phyloP scores from a whole-genome alignment of 2,329 filamentous ascomycete species.

The Pestalotiopsis sp. region DNA sequence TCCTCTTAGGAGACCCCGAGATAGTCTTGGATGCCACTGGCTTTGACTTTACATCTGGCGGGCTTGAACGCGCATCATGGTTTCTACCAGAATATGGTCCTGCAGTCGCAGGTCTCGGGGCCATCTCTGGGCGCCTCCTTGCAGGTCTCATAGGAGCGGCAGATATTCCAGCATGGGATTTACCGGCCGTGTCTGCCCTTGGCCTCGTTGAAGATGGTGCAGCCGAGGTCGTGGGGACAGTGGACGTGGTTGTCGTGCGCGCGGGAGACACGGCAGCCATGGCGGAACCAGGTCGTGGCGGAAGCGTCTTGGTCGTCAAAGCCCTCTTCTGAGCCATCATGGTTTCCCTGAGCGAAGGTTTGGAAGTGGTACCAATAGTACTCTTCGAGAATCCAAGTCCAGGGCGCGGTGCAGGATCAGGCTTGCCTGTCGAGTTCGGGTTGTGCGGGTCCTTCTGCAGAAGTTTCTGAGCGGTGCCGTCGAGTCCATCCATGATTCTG shows the following conservation, averaged over 20 bases:
- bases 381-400: conserved; percentile 66
- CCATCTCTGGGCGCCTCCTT: conserved; percentile 59
- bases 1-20: conserved; percentile 55
- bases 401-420: conserved; percentile 51
- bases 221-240: conserved; percentile 33
- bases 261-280: conserved; percentile 64
- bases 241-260: conserved; percentile 40
- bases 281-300: conserved; percentile 62
- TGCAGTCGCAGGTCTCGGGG: conserved; percentile 63
- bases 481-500: conserved; percentile 78
- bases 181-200: conserved; percentile 43
- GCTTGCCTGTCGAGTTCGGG: conserved; percentile 66
- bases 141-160: conserved; percentile 65
- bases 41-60: conserved; percentile 48
- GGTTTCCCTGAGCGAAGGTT: conserved; percentile 75
- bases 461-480: conserved; percentile 75
- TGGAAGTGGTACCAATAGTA: conserved; percentile 54
- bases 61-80: conserved; percentile 51
- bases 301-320: conserved; percentile 53
- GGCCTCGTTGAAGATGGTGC: conserved; percentile 41
- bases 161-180: conserved; percentile 60
- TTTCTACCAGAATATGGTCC: conserved; percentile 66
- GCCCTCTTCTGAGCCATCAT: conserved; percentile 80
- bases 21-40: conserved; percentile 52
- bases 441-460: conserved; percentile 85